Evolutionary conservation across 179 eudicot genomes (phyloP).

Genomic region (Silene noctiflora): DNA sequence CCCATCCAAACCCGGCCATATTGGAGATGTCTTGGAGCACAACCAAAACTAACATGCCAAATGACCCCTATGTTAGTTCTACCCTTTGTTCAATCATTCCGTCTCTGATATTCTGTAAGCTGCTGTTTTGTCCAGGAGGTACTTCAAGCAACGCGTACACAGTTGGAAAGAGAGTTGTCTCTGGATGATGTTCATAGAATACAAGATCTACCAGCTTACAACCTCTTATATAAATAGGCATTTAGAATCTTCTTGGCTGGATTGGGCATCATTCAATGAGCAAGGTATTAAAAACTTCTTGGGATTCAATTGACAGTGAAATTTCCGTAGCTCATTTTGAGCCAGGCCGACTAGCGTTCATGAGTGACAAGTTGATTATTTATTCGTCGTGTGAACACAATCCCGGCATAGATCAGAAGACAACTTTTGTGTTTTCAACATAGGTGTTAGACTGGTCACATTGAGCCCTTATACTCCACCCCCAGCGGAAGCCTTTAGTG

Average conservation of each 20-base stretch:
- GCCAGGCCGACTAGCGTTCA: background rate
- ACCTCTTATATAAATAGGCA: slow-evolving; percentile 54
- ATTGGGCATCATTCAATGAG: background rate
- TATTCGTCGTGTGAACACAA: background rate
- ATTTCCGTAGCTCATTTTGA: background rate
- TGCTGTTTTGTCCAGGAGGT: slow-evolving; percentile 53
- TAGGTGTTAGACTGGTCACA: background rate
- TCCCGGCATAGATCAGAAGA: background rate
- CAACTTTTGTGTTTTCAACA: background rate
- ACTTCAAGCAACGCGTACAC: slow-evolving; percentile 64
- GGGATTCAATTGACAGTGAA: background rate
- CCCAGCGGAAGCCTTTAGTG: background rate
- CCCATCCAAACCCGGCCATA: background rate
- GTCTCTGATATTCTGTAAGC: background rate
- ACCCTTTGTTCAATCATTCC: background rate
- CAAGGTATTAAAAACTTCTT: slow-evolving; percentile 5
- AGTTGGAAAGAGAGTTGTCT: slow-evolving; percentile 75
- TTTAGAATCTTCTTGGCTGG: background rate
- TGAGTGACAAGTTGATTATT: background rate
- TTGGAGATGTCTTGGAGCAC: background rate
- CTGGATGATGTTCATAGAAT: slow-evolving; percentile 70
- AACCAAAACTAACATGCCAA: background rate
- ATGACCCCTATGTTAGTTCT: background rate
- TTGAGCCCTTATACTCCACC: too few species aligned
- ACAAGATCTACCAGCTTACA: slow-evolving; percentile 77